These are phyloP conservation scores for Geranium brycei DNA, from an alignment of 345 rosid species.

Conservation along the genomic window DNA sequence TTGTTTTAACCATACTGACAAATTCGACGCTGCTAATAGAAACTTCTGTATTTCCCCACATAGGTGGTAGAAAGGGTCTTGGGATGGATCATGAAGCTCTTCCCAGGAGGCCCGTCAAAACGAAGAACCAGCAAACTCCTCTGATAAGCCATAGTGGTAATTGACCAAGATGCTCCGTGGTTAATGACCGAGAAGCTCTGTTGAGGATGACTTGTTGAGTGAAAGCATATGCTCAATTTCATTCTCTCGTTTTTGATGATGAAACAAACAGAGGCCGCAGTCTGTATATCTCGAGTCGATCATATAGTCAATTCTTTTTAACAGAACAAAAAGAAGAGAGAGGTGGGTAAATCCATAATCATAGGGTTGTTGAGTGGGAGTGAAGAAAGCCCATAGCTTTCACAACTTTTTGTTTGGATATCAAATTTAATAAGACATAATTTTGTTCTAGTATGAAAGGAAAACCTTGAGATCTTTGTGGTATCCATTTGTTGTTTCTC, in stretches of 20 bases:
- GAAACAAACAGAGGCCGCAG: slow-evolving; percentile 14
- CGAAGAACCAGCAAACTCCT: slow-evolving; percentile 82
- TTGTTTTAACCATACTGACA: not conserved
- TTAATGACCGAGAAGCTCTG: not conserved
- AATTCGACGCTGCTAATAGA: not conserved
- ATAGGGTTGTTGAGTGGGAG: not conserved
- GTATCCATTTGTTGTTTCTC: not conserved
- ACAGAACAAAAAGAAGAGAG: slow-evolving; percentile 13
- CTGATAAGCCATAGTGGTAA: slow-evolving; percentile 14
- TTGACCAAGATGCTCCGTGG: not conserved
- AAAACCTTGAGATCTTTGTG: not conserved
- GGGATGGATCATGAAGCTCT: slow-evolving; percentile 98
- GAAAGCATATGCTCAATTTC: not conserved
- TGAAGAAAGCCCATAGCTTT: not conserved
- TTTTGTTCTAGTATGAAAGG: not conserved
- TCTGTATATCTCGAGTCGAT: slow-evolving; percentile 31
- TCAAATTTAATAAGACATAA: too few relatives aligned
- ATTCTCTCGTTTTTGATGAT: slow-evolving; percentile 12
- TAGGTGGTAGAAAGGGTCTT: slow-evolving; percentile 97
- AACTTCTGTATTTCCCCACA: not conserved
- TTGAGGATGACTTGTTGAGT: slow-evolving; percentile 7
- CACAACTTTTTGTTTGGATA: not conserved
- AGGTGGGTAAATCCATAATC: not conserved
- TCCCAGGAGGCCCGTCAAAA: slow-evolving; percentile 86
- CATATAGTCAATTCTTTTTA: slow-evolving; percentile 32